Base-by-base conservation (phyloP, 441 rosid species). In the Euphorbia corollata region DNA sequence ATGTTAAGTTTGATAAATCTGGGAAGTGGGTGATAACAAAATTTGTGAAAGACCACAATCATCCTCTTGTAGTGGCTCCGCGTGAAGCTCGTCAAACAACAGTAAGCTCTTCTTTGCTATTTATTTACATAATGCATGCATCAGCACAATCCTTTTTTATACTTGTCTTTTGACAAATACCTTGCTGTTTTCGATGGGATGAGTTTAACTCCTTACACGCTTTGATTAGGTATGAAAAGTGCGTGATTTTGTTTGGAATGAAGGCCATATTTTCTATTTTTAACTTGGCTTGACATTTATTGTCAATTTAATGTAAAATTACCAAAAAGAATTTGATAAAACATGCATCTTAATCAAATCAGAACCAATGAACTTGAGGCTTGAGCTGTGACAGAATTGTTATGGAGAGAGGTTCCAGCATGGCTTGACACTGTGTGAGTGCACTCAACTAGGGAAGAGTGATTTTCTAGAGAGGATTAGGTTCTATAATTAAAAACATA, bases 1-100 rank as follows among this genome's bases (percentile, higher is more conserved):
- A 88, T 77, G 96, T 91, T 69, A 86, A 94, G 74, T 86, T 83
- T 80, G 91, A 85, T 22, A 82, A 80, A 51, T 82, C 96, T 8
- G 99, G 92, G 41, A 91, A 88, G 80, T 94, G 99, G 99, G 85
- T 85, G 8, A 83, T 94, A 22, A 89, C 96, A 0, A 94, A 91
- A 74, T 89, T 85, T 75, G 91, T 83, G 32, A 94, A 88, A 78
- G 99, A 94, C 78, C 99, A 94, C 74, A 82, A 90, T 67, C 99
- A 94, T 82, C 82, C 85, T 41, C 78, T 91, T 9, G 84, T 89
- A 24, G 82, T 86, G 9, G 76, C 89, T 2, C 92, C 86, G 27
- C 91, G 87, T 1, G 84, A 86, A 80, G 92, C 91, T 70, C 94
- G 96, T 38, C 95, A 90, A 76, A 79, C 85, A 36, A 70, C 86